Conservation (phyloP, 768 basidiomycete genomes). For the Termitomyces sp. region DNA sequence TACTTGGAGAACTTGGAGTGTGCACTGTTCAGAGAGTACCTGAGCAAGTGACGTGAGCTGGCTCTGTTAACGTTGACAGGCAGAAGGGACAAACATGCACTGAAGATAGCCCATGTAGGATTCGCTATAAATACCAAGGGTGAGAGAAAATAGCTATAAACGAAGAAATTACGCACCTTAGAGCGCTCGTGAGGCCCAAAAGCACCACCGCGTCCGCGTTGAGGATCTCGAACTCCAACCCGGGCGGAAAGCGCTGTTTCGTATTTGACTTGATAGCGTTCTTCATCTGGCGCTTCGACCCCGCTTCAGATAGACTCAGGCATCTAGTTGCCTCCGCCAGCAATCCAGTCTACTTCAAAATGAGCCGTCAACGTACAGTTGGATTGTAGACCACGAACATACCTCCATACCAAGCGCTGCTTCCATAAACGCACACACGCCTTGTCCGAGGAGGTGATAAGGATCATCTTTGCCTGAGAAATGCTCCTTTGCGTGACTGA, state of each 20-base stretch:
- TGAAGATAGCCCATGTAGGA: conserved; percentile 78
- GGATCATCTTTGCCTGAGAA: conserved; percentile 58
- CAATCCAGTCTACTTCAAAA: conserved; percentile 42
- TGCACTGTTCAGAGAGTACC: conserved; percentile 57
- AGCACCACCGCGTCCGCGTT: conserved; percentile 72
- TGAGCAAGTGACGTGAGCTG: conserved; percentile 16
- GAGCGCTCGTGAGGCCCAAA: conserved; percentile 66
- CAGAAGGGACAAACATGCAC: conserved; percentile 53
- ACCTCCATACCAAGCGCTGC: conserved; percentile 85
- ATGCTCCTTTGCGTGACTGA: conserved; percentile 48
- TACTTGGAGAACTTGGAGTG: conserved; percentile 77
- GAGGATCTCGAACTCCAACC: conserved; percentile 75
- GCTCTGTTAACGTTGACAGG: neutral
- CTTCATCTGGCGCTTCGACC: conserved; percentile 51
- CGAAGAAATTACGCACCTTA: conserved; percentile 46
- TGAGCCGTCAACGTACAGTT: neutral
- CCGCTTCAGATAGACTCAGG: conserved; percentile 59
- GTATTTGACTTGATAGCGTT: conserved; percentile 27
- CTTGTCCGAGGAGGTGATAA: conserved; percentile 71
- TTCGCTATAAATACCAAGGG: conserved; percentile 44
- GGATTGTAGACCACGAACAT: conserved; percentile 13
- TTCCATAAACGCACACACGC: conserved; percentile 72
- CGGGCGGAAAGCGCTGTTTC: conserved; percentile 51
- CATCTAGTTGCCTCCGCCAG: conserved; percentile 62
- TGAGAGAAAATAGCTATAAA: neutral